These are phyloP conservation scores for Aspergillus tubingensis DNA, from an alignment of 2,329 filamentous ascomycete genomes.

Conservation along the genomic window DNA sequence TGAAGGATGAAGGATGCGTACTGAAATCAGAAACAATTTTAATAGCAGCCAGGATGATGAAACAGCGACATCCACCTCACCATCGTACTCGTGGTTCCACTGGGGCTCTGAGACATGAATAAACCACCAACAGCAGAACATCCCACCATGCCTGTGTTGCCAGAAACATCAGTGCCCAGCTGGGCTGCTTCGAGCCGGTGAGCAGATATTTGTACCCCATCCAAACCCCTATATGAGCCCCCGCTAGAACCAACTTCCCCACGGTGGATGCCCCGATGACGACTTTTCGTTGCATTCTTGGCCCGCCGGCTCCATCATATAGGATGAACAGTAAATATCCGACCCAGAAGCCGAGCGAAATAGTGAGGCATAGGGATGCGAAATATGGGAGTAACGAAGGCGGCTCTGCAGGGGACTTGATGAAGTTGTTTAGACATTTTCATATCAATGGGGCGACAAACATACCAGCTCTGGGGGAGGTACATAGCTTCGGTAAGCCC, in stretches of 20 bases:
- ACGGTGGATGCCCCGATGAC: not conserved
- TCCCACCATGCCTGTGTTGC: conserved; percentile 7
- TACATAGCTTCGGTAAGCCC: not conserved
- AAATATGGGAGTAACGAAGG: not conserved
- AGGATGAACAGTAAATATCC: not conserved
- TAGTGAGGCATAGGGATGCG: not conserved
- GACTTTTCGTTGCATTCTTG: not conserved
- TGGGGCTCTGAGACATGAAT: not conserved
- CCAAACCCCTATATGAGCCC: not conserved
- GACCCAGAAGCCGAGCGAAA: not conserved
- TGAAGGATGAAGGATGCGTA: too few species aligned
- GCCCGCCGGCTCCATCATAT: not conserved
- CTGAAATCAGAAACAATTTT: too few species aligned
- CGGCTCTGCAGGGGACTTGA: not conserved
- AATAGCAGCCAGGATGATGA: too few species aligned
- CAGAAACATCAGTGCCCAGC: conserved; percentile 1
- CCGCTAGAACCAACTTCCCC: not conserved
- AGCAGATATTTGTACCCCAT: not conserved
- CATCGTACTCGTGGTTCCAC: not conserved
- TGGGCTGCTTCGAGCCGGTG: not conserved
- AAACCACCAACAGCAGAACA: not conserved
- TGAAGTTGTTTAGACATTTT: not conserved
- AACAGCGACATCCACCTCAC: not conserved
- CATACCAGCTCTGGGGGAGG: not conserved
- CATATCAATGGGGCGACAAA: not conserved